Percentiles rank a stretch among this genome's conserved stretches.
Conservation (phyloP, 169 alveolate species). For the Eimeria acervulina region DNA sequence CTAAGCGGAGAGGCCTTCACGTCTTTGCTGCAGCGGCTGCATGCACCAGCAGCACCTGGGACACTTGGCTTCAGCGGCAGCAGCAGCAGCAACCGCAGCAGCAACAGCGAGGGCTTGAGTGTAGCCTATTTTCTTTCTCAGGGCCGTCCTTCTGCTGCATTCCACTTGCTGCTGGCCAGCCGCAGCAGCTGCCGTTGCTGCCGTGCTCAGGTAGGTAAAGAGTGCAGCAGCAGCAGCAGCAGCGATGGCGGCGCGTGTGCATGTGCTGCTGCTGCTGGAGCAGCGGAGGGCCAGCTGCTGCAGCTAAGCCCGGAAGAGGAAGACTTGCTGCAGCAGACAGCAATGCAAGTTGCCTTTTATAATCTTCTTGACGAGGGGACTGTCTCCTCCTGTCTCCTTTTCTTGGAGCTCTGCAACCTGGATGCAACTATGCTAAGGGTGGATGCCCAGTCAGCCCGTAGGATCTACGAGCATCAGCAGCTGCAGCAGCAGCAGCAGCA, state of each 20-base stretch:
- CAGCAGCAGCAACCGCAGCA: background rate
- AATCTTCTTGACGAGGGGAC: slow-evolving; percentile 86
- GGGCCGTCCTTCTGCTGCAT: slow-evolving; percentile 70
- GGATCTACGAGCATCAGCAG: slow-evolving; percentile 75
- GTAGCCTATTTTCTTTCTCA: slow-evolving; percentile 83
- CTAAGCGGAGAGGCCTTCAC: slow-evolving; percentile 16
- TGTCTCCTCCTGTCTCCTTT: slow-evolving; percentile 83
- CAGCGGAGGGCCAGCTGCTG: slow-evolving; percentile 16
- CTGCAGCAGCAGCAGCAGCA: slow-evolving; percentile 67
- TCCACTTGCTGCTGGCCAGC: slow-evolving; percentile 14
- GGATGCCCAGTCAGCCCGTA: slow-evolving; percentile 86
- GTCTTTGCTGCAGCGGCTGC: background rate
- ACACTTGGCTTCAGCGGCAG: background rate
- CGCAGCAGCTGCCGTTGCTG: slow-evolving; percentile 59
- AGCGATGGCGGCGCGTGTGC: background rate
- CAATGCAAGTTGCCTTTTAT: slow-evolving; percentile 85
- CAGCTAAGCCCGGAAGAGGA: slow-evolving; percentile 44
- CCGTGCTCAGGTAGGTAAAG: background rate
- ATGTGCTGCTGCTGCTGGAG: background rate
- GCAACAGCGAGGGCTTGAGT: slow-evolving; percentile 83
- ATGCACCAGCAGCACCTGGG: background rate
- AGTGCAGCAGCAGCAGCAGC: slow-evolving; percentile 50
- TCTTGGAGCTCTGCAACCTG: slow-evolving; percentile 86
- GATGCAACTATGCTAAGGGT: slow-evolving; percentile 87
- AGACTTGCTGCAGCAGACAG: slow-evolving; percentile 81